Base-by-base conservation (phyloP, 768 basidiomycete genomes). In the Phaffia tasmanica region DNA sequence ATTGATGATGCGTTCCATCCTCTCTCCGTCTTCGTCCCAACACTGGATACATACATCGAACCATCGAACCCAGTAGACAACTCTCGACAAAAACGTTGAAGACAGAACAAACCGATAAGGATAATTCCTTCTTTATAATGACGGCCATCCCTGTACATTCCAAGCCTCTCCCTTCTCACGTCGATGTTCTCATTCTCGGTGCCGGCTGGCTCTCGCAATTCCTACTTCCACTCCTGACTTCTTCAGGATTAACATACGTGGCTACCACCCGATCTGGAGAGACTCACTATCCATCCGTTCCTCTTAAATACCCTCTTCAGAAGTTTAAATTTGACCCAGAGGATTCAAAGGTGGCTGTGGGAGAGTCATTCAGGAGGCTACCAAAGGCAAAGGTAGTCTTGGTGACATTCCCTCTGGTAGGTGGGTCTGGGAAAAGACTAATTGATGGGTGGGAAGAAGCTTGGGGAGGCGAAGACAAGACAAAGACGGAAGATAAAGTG, bases 151-250 rank as follows among this genome's bases (percentile, higher is more conserved):
- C 35, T 42, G 35, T 42, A 42, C 35, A 42, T 11, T 11, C 35
- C 11, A 42, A 42, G 35, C 35, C 35, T 42, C 35, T 42, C 6
- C 35, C 62, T 16, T 59, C 70, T 49, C 25, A 51, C 9, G 79
- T 83, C 64, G 81, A 83, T 64, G 74, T 85, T 46, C 80, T 85
- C 62, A 81, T 86, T 69, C 79, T 86, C 57, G 85, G 84, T 46
- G 83, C 83, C 30, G 84, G 84, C 42, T 86, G 85, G 84, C 83
- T 83, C 5, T 83, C 81, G 0, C 79, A 77, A 9, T 86, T 85
- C 75, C 78, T 86, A 29, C 77, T 82, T 48, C 81, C 83, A 0
- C 81, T 83, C 35, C 83, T 83, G 73, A 30, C 72, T 2, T 69
- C 76, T 21, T 75, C 78, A 23, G 69, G 73, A 14, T 62, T 85